A percentile compares a stretch with the other conserved stretches of the same genome.
These are phyloP conservation scores for Trichothecium sympodiale DNA, from an alignment of 2,329 filamentous ascomycete genomes.

Conservation along the genomic window DNA sequence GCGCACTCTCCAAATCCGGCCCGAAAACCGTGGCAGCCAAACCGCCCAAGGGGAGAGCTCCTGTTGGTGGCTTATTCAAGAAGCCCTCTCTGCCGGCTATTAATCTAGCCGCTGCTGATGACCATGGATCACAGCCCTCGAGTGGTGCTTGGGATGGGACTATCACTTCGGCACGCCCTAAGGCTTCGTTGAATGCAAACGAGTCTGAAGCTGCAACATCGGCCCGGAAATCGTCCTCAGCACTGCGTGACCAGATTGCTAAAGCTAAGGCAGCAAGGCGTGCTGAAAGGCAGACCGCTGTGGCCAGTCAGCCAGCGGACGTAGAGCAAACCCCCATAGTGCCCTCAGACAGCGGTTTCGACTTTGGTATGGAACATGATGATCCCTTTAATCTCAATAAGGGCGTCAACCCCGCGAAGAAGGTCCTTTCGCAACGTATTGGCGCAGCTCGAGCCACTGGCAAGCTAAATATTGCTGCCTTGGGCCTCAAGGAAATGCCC, in stretches of 20 bases:
- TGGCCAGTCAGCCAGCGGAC: constrained; percentile 2
- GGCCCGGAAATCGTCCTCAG: constrained; percentile 58
- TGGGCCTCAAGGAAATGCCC: constrained; percentile 71
- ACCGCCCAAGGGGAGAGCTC: constrained; percentile 37
- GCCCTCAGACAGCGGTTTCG: constrained; percentile 29
- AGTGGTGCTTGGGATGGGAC: constrained; percentile 18
- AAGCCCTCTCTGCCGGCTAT: constrained; percentile 41
- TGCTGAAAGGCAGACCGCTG: constrained; percentile 29
- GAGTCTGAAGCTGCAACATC: constrained; percentile 11
- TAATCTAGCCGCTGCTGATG: constrained; percentile 11
- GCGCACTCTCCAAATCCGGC: constrained; percentile 23
- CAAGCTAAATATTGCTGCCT: constrained; percentile 75
- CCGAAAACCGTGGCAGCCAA: constrained; percentile 36
- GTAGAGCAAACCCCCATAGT: constrained; percentile 24
- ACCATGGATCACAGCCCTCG: constrained; percentile 7
- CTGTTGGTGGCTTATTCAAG: constrained; percentile 40
- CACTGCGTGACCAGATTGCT: constrained; percentile 82
- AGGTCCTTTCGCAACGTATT: constrained; percentile 63
- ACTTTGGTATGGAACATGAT: constrained; percentile 38
- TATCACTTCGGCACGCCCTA: constrained; percentile 12
- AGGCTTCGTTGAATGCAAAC: constrained; percentile 8
- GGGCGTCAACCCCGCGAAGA: constrained; percentile 47
- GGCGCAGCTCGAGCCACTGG: constrained; percentile 65
- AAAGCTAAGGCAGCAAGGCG: constrained; percentile 78
- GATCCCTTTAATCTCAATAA: constrained; percentile 63